Evolutionary conservation across 306 rosid species (phyloP), one percentile per base, ranked within the genome.

Genomic region (Rosa multiflora): DNA sequence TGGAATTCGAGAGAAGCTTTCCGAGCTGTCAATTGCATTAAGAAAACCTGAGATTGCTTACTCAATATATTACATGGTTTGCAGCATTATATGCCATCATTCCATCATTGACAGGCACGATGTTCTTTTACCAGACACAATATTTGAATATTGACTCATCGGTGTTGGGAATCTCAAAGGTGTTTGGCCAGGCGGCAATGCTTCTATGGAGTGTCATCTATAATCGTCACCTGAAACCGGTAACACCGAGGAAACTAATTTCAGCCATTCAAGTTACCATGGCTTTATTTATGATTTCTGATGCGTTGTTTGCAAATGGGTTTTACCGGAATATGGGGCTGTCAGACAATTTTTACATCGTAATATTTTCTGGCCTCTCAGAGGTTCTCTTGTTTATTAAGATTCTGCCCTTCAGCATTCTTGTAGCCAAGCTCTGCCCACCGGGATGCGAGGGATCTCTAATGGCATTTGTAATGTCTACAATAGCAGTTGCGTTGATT

Each of bases 41-140:
- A 78, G 82, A 81, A 83, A 87, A 70, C 98, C 94, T 4, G 91
- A 93, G 82, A 90, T 91, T 20, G 77, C 93, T 10, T 82, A 74
- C 76, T 86, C 99, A 18, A n/a, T n/a, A n/a, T n/a, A 79, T 95
- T 66, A 69, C 88, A 76, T 95, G 99, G 99, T 91, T 95, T 67
- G 92, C 96, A 23, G 88, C 88, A 73, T 95, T 97, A n/a, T 89
- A 91, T 71, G 97, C 98, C 52, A 78, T 88, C 55, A 90, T 90
- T 80, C 99, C 98, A 26, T 87, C 89, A 39, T 86, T 95, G 35
- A 91, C 97, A 12, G 94, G 99, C 77, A 91, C 98, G 69, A 88
- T 95, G 99, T 95, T 95, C 91, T 92, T 95, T 83, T 95, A 95
- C 80, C 99, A 95, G 76, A 93, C 96, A 12, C 83, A 91, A 18